Evolutionary conservation across 257 asterid genomes (phyloP).

Genomic region (Penstemon newberryi): DNA sequence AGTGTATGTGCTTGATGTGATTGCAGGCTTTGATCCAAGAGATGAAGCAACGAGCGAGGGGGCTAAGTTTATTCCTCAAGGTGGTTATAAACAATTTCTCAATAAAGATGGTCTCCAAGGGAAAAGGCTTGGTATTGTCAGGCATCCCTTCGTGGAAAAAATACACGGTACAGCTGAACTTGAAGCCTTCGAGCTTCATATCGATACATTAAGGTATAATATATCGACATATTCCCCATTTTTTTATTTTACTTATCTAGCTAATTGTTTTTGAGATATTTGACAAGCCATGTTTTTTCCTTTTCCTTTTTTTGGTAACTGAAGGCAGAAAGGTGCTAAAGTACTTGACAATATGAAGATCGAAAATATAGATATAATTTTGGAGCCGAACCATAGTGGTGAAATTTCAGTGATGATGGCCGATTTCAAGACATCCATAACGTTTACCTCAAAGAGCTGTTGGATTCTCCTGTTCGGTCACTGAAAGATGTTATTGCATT

Average conservation of each 20-base stretch:
- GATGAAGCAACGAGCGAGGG: constrained; percentile 54
- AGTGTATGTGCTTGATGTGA: constrained; percentile 56
- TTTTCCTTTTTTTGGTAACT: background rate
- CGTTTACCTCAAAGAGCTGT: constrained; percentile 36
- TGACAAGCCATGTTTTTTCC: background rate
- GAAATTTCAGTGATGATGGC: constrained; percentile 35
- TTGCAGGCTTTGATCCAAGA: constrained; percentile 54
- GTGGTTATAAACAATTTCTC: constrained; percentile 61
- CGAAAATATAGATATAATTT: constrained; percentile 29
- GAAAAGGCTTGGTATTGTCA: constrained; percentile 60
- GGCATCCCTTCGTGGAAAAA: constrained; percentile 52
- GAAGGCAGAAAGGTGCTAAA: constrained; percentile 39
- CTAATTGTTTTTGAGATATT: background rate
- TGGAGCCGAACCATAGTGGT: constrained; percentile 42
- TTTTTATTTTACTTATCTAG: background rate
- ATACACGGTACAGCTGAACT: constrained; percentile 30
- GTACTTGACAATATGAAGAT: constrained; percentile 40
- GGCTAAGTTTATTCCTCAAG: constrained; percentile 52
- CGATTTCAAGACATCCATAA: constrained; percentile 39
- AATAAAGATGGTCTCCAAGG: constrained; percentile 50
- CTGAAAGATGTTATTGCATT: constrained; percentile 43
- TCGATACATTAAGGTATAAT: constrained; percentile 47
- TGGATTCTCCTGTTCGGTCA: constrained; percentile 34
- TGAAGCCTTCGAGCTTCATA: constrained; percentile 44
- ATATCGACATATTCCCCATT: background rate